Conservation (phyloP, 2,329 filamentous ascomycete genomes). For the Daldinia eschscholtzii region DNA sequence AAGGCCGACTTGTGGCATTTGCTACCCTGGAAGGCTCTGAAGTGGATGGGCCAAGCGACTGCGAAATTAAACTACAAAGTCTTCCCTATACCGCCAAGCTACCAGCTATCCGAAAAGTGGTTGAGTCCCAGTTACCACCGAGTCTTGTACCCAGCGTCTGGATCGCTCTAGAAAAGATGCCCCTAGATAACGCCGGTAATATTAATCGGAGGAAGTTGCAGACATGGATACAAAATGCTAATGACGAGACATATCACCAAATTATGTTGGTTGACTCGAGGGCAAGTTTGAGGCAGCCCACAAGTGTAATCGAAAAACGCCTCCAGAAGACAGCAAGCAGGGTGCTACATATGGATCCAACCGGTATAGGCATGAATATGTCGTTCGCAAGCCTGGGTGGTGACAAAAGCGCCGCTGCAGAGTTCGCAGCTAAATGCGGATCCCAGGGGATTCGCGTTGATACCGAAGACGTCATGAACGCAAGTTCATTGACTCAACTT, state of each 20-base stretch:
- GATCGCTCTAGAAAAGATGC: constrained; percentile 63
- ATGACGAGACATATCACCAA: constrained; percentile 60
- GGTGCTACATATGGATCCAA: constrained; percentile 55
- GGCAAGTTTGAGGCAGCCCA: constrained; percentile 53
- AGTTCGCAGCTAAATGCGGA: constrained; percentile 56
- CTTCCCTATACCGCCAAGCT: constrained; percentile 59
- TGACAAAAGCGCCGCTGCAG: constrained; percentile 56
- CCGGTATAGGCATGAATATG: constrained; percentile 59
- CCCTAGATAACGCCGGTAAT: constrained; percentile 56
- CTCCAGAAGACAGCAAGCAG: constrained; percentile 57
- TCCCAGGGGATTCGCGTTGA: constrained; percentile 56
- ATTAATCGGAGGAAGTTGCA: constrained; percentile 61
- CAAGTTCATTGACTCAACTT: constrained; percentile 56
- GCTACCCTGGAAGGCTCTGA: constrained; percentile 56
- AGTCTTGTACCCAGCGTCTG: constrained; percentile 61
- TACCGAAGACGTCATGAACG: constrained; percentile 55
- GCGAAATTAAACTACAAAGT: constrained; percentile 56
- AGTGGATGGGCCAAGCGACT: constrained; percentile 49
- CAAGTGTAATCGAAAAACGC: constrained; percentile 56
- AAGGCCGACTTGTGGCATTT: constrained; percentile 63
- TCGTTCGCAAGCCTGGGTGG: constrained; percentile 58
- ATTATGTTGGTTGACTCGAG: constrained; percentile 60
- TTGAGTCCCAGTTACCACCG: constrained; percentile 54
- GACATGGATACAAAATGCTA: constrained; percentile 67
- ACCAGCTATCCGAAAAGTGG: constrained; percentile 55